phyloP scores from a whole-genome alignment of 768 basidiomycete species.

The Xerocomus potaroensis region DNA sequence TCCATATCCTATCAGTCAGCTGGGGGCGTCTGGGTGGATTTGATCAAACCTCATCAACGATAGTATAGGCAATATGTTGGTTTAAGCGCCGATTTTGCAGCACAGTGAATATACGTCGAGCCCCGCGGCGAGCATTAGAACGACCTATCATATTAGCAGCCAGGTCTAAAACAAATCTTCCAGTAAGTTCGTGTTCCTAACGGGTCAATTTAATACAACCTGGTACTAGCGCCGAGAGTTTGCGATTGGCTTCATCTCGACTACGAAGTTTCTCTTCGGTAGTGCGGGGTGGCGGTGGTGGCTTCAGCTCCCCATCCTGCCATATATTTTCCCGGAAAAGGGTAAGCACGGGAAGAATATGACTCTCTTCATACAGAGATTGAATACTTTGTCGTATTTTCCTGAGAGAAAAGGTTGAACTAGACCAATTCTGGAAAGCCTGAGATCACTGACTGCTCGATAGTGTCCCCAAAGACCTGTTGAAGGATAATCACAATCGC shows the following conservation, averaged over 20 bases:
- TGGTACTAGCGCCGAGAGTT: conserved; percentile 87
- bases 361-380: conserved; percentile 60
- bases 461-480: conserved; percentile 92
- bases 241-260: conserved; percentile 83
- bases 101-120: conserved; percentile 88
- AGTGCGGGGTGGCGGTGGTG: conserved; percentile 60
- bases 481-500: conserved; percentile 96
- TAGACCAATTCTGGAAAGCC: neutral
- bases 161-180: conserved; percentile 52
- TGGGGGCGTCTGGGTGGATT: neutral
- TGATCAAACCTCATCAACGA: conserved; percentile 78
- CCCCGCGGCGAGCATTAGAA: conserved; percentile 89
- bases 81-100: conserved; percentile 93
- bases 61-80: conserved; percentile 85
- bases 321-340: conserved; percentile 74
- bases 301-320: conserved; percentile 76
- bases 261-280: conserved; percentile 77
- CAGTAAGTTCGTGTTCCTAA: neutral
- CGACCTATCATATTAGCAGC: conserved; percentile 99
- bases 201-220: conserved; percentile 42
- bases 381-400: conserved; percentile 83
- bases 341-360: conserved; percentile 60
- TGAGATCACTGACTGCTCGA: conserved; percentile 68
- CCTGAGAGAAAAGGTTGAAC: conserved; percentile 37
- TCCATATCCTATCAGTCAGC: conserved; percentile 4